A percentile compares a stretch with the other conserved stretches of the same genome.
Conservation (phyloP, 2,329 filamentous ascomycete species). For the Fusarium mangiferae region DNA sequence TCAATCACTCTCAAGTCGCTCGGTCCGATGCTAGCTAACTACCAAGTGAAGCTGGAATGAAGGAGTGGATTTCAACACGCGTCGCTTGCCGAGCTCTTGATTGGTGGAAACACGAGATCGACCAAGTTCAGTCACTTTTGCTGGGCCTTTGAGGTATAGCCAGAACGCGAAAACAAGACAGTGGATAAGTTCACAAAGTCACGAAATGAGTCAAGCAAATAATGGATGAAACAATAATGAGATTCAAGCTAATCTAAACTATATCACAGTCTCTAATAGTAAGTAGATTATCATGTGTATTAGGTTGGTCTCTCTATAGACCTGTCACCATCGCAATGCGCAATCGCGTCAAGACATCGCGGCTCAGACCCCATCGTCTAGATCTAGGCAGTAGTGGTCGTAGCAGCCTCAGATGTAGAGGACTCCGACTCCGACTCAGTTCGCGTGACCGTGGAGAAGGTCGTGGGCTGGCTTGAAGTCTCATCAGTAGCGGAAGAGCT, state of each 20-base stretch:
- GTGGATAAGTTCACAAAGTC: background rate
- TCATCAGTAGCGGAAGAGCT: background rate
- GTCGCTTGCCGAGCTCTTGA: background rate
- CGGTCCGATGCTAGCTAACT: background rate
- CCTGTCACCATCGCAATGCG: background rate
- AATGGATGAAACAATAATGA: background rate
- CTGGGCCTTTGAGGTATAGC: too few species aligned
- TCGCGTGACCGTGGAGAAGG: background rate
- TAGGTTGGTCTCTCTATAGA: background rate
- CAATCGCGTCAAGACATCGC: background rate
- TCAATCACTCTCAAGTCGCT: background rate
- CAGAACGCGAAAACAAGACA: background rate
- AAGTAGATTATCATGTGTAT: background rate
- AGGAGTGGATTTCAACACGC: background rate
- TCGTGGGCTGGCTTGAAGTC: background rate
- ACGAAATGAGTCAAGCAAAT: background rate
- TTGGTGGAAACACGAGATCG: background rate
- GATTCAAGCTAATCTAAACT: conserved; percentile 5
- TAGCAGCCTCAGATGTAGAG: background rate
- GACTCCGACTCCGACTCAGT: background rate
- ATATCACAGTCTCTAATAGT: background rate
- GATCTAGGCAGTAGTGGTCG: background rate
- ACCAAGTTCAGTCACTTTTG: background rate
- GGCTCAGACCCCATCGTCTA: background rate
- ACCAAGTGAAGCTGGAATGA: background rate